These are phyloP conservation scores for Mortierella alpina DNA, from an alignment of 192 early-diverging fungal genomes.

Conservation along the genomic window DNA sequence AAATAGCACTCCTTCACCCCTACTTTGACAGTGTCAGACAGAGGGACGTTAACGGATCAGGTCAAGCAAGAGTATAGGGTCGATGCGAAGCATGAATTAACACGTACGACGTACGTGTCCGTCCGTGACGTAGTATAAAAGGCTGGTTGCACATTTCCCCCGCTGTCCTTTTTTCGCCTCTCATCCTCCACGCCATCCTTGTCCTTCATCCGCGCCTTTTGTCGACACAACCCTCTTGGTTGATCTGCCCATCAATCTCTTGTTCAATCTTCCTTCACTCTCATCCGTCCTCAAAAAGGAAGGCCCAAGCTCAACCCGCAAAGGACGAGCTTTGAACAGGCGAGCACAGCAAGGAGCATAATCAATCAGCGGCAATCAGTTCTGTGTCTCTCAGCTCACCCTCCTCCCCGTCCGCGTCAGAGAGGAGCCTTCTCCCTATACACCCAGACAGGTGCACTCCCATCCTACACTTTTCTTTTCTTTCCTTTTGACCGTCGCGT, in stretches of 20 bases:
- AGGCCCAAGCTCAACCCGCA: too few relatives aligned
- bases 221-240: too few relatives aligned
- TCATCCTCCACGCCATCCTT: neutral
- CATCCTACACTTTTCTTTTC: neutral
- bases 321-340: too few relatives aligned
- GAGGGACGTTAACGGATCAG: neutral
- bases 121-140: neutral
- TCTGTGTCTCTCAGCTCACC: neutral
- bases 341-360: too few relatives aligned
- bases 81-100: neutral
- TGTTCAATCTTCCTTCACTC: too few relatives aligned
- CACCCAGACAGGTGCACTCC: neutral
- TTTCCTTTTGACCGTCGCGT: neutral
- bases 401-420: neutral
- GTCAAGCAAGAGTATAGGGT: constrained; percentile 4
- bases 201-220: too few relatives aligned
- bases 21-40: constrained; percentile 69
- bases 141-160: neutral
- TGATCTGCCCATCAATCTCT: too few relatives aligned
- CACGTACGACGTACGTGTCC: neutral
- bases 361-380: too few relatives aligned
- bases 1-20: constrained; percentile 72
- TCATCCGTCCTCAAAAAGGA: too few relatives aligned
- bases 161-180: neutral
- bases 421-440: neutral